A percentile compares a stretch with the other conserved stretches of the same genome.
Conservation (phyloP, 2,329 filamentous ascomycete species). For the Paracamarosporium sp. region DNA sequence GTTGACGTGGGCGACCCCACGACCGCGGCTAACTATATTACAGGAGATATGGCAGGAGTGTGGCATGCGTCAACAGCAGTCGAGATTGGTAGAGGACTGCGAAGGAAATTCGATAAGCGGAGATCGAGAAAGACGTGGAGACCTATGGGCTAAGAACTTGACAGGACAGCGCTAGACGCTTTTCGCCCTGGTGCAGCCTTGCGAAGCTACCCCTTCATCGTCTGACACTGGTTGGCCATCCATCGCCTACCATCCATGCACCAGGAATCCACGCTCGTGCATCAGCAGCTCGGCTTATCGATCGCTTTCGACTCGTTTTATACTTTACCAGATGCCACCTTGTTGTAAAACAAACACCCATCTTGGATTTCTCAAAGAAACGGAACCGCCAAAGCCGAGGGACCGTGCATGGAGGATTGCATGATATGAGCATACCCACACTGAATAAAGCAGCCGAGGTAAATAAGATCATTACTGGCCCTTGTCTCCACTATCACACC, state of each 20-base stretch:
- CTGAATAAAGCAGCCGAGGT: not conserved
- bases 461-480: too few relatives aligned
- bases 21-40: constrained; percentile 19
- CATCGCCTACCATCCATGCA: not conserved
- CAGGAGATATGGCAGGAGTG: constrained; percentile 13
- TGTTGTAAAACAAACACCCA: not conserved
- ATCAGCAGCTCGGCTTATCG: not conserved
- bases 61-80: constrained; percentile 1
- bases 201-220: not conserved
- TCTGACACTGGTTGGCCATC: not conserved
- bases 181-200: not conserved
- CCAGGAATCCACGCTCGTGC: not conserved
- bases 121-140: not conserved
- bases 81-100: not conserved
- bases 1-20: constrained; percentile 13
- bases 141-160: not conserved
- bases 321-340: not conserved
- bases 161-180: not conserved
- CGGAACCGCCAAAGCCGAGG: not conserved
- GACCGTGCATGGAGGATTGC: not conserved
- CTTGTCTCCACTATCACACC: not conserved
- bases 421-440: not conserved
- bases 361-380: not conserved
- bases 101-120: not conserved
- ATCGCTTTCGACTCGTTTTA: not conserved